Base-by-base conservation (phyloP, 306 rosid genomes). In the Oxytropis ochrocephala region DNA sequence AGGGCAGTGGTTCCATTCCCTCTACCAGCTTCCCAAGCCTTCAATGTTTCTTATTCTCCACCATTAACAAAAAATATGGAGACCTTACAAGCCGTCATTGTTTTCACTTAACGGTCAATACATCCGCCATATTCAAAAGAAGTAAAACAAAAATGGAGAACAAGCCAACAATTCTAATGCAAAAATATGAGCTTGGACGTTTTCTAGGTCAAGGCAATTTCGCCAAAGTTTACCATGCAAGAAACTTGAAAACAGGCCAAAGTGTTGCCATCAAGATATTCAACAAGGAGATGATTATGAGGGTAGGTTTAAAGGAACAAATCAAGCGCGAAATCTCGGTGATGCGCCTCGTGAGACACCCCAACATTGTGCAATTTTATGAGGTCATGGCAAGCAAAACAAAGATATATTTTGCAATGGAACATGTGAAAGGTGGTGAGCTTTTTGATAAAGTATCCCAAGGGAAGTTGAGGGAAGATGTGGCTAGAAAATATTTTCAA, bases 321-420 rank as follows among this genome's bases (percentile, higher is more conserved):
- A 66, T 86, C 75, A 82, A 89, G 78, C 74, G 88, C 0, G 92
- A 89, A 21, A 86, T 86, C 64, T 80, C 88, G 0, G 78, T 83
- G 9, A 84, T 89, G 88, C 77, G 71, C 10, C 82, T 72, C 0
- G 75, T 81, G 39, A 72, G 70, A 60, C 92, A 86, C 54, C 92
- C 96, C 0, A 82, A 89, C 67, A 80, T 89, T 16, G 88, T 89
- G 17, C 81, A 81, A 56, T 85, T 86, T 17, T 54, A 79, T 6
- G 96, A 86, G 55, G 96, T 86, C 13, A 77, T 89, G 90, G 96
- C 96, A 4, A 84, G 83, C 78, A 86, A 81, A 69, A 81, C 83
- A 39, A 89, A 89, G 70, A 86, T 89, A 38, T 89, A 80, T 65
- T 82, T 89, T 7, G 86, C 80, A 7, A 84, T 86, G 88, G 92